Conservation (phyloP, 495 filamentous ascomycete species). For the Aspergillus leporis region DNA sequence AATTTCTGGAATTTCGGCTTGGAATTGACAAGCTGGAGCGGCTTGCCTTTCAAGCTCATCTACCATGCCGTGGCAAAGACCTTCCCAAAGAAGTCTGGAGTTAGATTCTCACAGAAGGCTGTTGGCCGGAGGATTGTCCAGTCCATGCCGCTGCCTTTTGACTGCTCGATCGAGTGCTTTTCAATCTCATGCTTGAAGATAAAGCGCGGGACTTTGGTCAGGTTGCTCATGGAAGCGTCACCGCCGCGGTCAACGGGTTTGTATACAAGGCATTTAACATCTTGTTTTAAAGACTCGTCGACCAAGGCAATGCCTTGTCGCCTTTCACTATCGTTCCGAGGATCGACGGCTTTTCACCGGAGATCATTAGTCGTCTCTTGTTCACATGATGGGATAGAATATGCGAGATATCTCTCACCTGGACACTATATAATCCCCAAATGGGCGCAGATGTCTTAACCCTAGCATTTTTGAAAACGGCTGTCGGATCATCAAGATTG, state of each 20-base stretch:
- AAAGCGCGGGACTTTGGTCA: conserved; percentile 65
- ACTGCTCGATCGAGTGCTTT: conserved; percentile 65
- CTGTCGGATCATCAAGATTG: conserved; percentile 49
- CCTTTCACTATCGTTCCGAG: conserved; percentile 40
- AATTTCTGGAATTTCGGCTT: conserved; percentile 24
- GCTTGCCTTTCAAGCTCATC: conserved; percentile 46
- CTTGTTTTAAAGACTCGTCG: conserved; percentile 55
- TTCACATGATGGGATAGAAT: background rate
- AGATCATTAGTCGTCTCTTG: background rate
- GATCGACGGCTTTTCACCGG: background rate
- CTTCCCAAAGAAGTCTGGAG: conserved; percentile 56
- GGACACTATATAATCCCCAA: conserved; percentile 54
- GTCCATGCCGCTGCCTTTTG: conserved; percentile 44
- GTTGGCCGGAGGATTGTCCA: conserved; percentile 66
- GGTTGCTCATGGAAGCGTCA: conserved; percentile 52
- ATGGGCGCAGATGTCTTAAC: conserved; percentile 41
- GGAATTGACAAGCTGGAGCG: conserved; percentile 59
- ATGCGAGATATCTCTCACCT: conserved; percentile 27
- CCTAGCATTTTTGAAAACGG: conserved; percentile 53
- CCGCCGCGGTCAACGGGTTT: conserved; percentile 68
- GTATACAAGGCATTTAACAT: conserved; percentile 66
- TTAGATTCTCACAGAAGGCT: conserved; percentile 68
- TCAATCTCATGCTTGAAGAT: conserved; percentile 59
- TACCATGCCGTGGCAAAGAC: conserved; percentile 57
- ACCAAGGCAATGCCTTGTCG: conserved; percentile 63